Conservation (phyloP, 805 yeast genomes). For the Candida ipomoeae region DNA sequence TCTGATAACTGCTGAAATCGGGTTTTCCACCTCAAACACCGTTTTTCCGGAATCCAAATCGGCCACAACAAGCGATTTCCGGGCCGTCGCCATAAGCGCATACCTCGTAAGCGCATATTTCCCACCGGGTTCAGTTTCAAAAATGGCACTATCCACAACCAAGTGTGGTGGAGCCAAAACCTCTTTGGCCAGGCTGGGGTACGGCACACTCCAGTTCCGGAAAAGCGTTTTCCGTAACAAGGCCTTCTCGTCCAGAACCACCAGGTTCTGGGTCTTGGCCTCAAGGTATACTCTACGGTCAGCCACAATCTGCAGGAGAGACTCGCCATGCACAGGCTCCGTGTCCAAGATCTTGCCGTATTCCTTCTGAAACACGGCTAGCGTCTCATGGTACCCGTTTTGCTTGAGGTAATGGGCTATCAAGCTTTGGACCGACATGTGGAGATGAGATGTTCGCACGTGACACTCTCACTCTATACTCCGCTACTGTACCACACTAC, state of each 20-base stretch:
- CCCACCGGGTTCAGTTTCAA: not conserved
- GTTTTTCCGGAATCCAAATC: conserved; percentile 14
- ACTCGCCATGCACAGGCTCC: conserved; percentile 26
- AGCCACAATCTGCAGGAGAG: conserved; percentile 35
- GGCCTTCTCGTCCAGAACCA: conserved; percentile 7
- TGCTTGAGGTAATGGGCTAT: conserved; percentile 58
- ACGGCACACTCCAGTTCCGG: conserved; percentile 30
- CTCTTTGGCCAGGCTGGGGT: conserved; percentile 19
- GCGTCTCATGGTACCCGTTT: conserved; percentile 45
- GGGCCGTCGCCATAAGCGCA: conserved; percentile 20
- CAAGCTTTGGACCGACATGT: conserved; percentile 28
- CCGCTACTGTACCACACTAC: too few relatives aligned
- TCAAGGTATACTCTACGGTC: conserved; percentile 11
- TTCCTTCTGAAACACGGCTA: conserved; percentile 47
- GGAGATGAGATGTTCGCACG: not conserved
- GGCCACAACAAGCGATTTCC: conserved; percentile 17
- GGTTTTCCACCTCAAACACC: conserved; percentile 15
- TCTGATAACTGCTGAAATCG: conserved; percentile 30
- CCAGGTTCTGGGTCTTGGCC: conserved; percentile 6
- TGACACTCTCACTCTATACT: not conserved
- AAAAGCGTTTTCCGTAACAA: conserved; percentile 10
- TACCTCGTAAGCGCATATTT: conserved; percentile 9
- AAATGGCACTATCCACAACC: conserved; percentile 17
- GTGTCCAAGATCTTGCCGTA: conserved; percentile 31
- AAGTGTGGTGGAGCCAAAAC: conserved; percentile 20